phyloP scores from a whole-genome alignment of 768 basidiomycete genomes.

The Vararia minispora region DNA sequence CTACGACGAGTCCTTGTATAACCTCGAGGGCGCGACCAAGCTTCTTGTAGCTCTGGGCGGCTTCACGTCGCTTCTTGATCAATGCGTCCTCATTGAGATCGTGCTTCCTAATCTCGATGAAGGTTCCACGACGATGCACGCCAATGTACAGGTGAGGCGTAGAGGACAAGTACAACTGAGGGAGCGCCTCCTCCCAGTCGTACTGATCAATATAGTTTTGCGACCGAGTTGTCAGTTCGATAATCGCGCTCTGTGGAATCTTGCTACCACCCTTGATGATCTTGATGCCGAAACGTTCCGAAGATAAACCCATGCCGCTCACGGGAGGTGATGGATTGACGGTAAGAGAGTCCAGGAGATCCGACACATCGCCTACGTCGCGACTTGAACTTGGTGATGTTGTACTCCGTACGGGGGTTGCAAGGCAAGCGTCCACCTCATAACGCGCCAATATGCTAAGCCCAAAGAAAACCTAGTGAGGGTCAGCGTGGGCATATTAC shows the following conservation, averaged over 20 bases:
- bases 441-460: conserved; percentile 48
- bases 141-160: conserved; percentile 52
- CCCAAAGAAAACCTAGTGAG: conserved; percentile 40
- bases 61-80: conserved; percentile 14
- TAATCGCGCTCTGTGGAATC: conserved; percentile 9
- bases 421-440: conserved; percentile 34
- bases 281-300: too few relatives aligned
- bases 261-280: conserved; percentile 8
- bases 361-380: too few relatives aligned
- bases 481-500: neutral
- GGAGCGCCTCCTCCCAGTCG: conserved; percentile 52
- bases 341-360: too few relatives aligned
- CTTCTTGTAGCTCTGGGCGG: conserved; percentile 22
- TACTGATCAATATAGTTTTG: conserved; percentile 15
- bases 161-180: conserved; percentile 61
- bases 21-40: conserved; percentile 18
- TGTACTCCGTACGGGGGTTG: conserved; percentile 13
- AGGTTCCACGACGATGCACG: conserved; percentile 42
- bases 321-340: too few relatives aligned
- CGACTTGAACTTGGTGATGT: conserved; percentile 12
- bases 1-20: conserved; percentile 38
- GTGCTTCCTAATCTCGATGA: conserved; percentile 37
- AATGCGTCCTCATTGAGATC: conserved; percentile 16
- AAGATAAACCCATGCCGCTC: too few relatives aligned
- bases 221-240: conserved; percentile 25